Conservation (phyloP, 768 basidiomycete species). For the Coprinellus micaceus region DNA sequence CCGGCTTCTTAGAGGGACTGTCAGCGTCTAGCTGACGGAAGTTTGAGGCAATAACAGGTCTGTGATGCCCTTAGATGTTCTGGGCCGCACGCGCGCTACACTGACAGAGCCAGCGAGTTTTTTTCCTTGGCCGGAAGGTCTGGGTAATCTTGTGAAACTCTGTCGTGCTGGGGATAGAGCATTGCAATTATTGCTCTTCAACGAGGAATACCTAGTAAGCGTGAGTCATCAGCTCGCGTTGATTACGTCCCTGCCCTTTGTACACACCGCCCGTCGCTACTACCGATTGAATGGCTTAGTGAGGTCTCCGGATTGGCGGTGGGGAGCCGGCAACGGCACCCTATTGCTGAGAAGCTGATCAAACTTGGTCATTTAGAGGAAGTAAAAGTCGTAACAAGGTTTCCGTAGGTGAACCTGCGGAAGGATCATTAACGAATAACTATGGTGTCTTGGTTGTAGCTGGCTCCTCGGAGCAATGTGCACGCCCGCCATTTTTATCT, state of each 20-base stretch:
- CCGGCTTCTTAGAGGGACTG: slow-evolving; percentile 84
- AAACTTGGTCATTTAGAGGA: slow-evolving; percentile 57
- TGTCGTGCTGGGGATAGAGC: slow-evolving; percentile 12
- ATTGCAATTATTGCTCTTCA: slow-evolving; percentile 70
- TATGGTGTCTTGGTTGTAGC: slow-evolving; percentile 30
- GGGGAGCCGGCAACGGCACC: slow-evolving; percentile 51
- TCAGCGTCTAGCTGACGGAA: slow-evolving; percentile 77
- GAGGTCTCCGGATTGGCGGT: slow-evolving; percentile 79
- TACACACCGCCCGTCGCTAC: slow-evolving; percentile 89
- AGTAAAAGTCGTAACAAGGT: slow-evolving; percentile 82
- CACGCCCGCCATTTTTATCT: slow-evolving; percentile 34
- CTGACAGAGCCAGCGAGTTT: slow-evolving; percentile 86
- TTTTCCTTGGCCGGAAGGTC: slow-evolving; percentile 70
- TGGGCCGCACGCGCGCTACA: slow-evolving; percentile 86
- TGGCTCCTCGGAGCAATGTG: slow-evolving; percentile 30
- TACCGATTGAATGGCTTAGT: slow-evolving; percentile 91
- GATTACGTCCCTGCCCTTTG: slow-evolving; percentile 90
- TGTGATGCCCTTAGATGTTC: slow-evolving; percentile 90
- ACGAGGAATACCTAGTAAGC: slow-evolving; percentile 88
- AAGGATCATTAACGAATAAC: slow-evolving; percentile 64
- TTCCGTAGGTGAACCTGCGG: slow-evolving; percentile 81
- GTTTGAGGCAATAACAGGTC: slow-evolving; percentile 91
- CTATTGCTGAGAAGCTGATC: slow-evolving; percentile 25
- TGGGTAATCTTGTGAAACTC: slow-evolving; percentile 38
- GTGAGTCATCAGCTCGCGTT: slow-evolving; percentile 85